These are phyloP conservation scores for Fusarium bactridioides DNA, from an alignment of 2,329 filamentous ascomycete species.

Conservation along the genomic window DNA sequence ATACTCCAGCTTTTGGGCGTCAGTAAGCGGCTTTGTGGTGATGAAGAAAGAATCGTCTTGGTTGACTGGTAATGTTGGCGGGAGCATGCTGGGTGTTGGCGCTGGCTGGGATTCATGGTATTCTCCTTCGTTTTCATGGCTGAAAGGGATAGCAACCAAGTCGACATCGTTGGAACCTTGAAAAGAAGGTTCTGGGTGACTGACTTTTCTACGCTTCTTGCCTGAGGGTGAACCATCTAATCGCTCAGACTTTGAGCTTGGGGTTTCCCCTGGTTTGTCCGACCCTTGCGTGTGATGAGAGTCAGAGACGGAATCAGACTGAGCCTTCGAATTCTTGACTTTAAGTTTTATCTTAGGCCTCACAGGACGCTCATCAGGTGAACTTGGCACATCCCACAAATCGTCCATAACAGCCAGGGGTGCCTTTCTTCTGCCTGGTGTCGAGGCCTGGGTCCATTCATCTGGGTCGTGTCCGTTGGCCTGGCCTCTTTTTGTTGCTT, in stretches of 20 bases:
- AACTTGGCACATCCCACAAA: constrained; percentile 57
- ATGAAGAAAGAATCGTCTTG: constrained; percentile 46
- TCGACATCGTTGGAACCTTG: constrained; percentile 38
- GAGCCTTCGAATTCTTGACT: constrained; percentile 19
- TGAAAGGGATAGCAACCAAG: constrained; percentile 39
- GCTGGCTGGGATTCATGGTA: constrained; percentile 2
- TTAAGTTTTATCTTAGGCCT: constrained; percentile 24
- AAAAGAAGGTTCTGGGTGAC: constrained; percentile 12
- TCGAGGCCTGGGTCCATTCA: constrained; percentile 47
- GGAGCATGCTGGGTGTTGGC: constrained; percentile 38
- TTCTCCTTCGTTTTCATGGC: constrained; percentile 21
- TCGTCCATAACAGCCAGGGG: constrained; percentile 42
- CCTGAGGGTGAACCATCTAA: not conserved
- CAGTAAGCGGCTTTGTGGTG: constrained; percentile 45
- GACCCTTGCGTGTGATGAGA: not conserved
- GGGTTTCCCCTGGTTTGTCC: not conserved
- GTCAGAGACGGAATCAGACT: not conserved
- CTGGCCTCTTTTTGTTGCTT: constrained; percentile 10
- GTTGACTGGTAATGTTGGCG: constrained; percentile 40
- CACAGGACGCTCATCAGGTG: constrained; percentile 42
- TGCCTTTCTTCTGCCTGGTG: constrained; percentile 42
- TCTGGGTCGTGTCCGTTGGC: constrained; percentile 22
- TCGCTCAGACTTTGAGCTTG: not conserved
- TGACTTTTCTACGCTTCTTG: constrained; percentile 38
- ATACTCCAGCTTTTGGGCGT: constrained; percentile 51